phyloP scores from a whole-genome alignment of 345 rosid genomes.

The Syzygium jambos region DNA sequence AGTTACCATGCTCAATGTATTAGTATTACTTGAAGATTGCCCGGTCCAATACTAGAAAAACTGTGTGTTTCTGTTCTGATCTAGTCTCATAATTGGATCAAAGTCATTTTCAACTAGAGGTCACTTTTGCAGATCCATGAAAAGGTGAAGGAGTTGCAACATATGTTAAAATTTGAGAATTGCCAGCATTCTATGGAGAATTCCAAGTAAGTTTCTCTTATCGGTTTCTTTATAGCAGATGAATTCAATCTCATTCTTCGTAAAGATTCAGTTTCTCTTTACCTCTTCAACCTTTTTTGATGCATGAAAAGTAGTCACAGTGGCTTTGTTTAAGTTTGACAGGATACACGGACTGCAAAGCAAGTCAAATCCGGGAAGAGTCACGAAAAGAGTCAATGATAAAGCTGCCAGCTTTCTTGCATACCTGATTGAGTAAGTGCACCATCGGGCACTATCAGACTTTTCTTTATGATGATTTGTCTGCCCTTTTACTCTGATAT shows the following conservation, averaged over 20 bases:
- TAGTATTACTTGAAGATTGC: neutral
- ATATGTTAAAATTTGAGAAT: constrained; percentile 40
- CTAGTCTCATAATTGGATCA: neutral
- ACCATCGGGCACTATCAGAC: neutral
- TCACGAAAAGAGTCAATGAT: constrained; percentile 37
- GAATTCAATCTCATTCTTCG: neutral
- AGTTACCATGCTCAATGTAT: neutral
- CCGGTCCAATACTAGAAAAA: neutral
- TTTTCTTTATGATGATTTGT: neutral
- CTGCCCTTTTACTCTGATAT: neutral
- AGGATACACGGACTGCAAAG: constrained; percentile 53
- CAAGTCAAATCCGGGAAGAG: constrained; percentile 28
- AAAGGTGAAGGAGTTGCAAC: constrained; percentile 58
- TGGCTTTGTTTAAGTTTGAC: neutral
- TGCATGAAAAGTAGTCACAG: neutral
- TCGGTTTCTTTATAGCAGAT: neutral
- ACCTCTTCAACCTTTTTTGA: neutral
- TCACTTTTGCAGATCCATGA: constrained; percentile 38
- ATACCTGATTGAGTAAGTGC: constrained; percentile 53
- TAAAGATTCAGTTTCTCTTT: neutral
- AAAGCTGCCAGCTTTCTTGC: constrained; percentile 48
- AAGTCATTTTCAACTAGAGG: neutral
- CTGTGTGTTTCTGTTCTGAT: neutral
- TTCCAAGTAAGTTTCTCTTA: constrained; percentile 43
- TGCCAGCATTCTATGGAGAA: constrained; percentile 30